Evolutionary conservation across 2,329 filamentous ascomycete genomes (phyloP).

Genomic region (Colletotrichum godetiae): DNA sequence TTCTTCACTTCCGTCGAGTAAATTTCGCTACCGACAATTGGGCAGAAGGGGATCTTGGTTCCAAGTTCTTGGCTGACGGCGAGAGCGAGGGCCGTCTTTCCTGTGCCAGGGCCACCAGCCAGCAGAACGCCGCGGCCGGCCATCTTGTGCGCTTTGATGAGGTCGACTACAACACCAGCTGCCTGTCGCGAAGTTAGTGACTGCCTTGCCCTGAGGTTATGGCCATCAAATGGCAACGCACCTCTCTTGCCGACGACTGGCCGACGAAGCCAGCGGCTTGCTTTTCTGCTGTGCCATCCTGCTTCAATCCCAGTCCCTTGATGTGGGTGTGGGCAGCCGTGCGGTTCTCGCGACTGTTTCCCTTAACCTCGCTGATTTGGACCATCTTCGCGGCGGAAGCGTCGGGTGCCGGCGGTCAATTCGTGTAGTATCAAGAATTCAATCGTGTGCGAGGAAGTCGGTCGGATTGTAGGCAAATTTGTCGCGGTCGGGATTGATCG

Average conservation of each 20-base stretch:
- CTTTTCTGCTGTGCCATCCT: conserved; percentile 86
- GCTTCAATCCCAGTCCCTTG: conserved; percentile 88
- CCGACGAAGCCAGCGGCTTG: conserved; percentile 89
- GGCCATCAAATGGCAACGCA: conserved; percentile 51
- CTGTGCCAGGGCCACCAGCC: conserved; percentile 93
- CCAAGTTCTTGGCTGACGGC: conserved; percentile 97
- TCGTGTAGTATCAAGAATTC: conserved; percentile 23
- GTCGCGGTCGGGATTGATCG: conserved; percentile 9
- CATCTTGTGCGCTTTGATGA: conserved; percentile 98
- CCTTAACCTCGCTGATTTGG: conserved; percentile 94
- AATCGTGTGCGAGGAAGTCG: background rate
- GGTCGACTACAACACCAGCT: conserved; percentile 93
- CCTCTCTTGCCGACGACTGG: conserved; percentile 88
- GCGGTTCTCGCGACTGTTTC: conserved; percentile 92
- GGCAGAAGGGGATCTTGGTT: conserved; percentile 98
- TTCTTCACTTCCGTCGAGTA: conserved; percentile 99
- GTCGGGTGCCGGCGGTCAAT: conserved; percentile 34
- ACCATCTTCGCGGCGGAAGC: conserved; percentile 70
- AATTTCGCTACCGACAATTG: conserved; percentile 97
- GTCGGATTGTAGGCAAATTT: background rate
- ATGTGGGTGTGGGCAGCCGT: conserved; percentile 98
- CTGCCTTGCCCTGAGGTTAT: background rate
- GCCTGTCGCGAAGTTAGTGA: conserved; percentile 65
- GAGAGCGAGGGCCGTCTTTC: conserved; percentile 95
- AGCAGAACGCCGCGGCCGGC: conserved; percentile 92